Evolutionary conservation across 139 green algal genomes (phyloP), one percentile per base, ranked within the genome.

Genomic region (Pseudopediastrum boryanum): DNA sequence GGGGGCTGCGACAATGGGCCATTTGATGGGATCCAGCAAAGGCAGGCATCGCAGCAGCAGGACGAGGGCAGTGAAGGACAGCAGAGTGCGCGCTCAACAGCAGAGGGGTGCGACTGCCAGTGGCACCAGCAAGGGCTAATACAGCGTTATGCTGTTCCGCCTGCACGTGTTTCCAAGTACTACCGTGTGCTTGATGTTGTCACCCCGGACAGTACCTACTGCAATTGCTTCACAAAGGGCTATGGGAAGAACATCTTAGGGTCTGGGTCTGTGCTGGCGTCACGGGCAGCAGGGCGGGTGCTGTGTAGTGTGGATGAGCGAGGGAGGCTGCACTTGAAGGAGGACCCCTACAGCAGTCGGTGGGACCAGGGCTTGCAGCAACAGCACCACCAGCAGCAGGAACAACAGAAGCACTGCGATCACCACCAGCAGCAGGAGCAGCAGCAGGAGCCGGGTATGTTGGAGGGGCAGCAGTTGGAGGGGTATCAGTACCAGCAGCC

Each of bases 171-270:
- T 25, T 33, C 36, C 9, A 33, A 36, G 36, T 76, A 76, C 69
- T 64, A 39, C 48, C 63, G 48, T 35, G 69, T 76, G 29, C 46
- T 76, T 21, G 69, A 76, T 25, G 36, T 68, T 16, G 71, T 67
- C 2, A 62, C 36, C 12, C 52, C 52, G 12, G 33, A 62, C 21
- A 69, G 35, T n/a, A 43, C 7, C 16, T 27, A 78, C 52, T 68
- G 31, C 52, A 78, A 67, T 54, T 67, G 51, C 42, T 67, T 67
- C 71, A 67, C 71, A 16, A 67, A 70, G 12, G 72, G 54, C 39
- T 79, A 67, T 31, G 33, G 29, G 8, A 70, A 54, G 72, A 67
- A 29, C 72, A 52, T 67, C 38, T 29, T 71, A 42, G 51, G 56
- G 29, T 41, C 36, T 21, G 51, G 54, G 23, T 54, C 38, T 21